phyloP scores from a whole-genome alignment of 495 filamentous ascomycete species.

The Entonaema liquescens region DNA sequence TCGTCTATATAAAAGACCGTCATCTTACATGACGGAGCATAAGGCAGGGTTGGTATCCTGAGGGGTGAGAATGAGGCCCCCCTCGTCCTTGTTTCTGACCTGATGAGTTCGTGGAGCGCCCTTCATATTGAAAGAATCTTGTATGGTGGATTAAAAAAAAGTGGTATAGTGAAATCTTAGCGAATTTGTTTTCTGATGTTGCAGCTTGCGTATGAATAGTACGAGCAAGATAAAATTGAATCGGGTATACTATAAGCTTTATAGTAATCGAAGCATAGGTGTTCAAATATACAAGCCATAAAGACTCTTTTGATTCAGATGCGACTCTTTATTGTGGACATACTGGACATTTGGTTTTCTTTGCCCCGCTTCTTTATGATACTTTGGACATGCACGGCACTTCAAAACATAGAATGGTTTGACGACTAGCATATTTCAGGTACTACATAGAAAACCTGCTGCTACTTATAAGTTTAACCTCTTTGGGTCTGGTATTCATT shows the following conservation, averaged over 20 bases:
- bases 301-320: background rate
- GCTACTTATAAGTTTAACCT: slow-evolving; percentile 21
- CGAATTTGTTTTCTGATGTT: background rate
- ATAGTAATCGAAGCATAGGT: background rate
- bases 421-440: slow-evolving; percentile 27
- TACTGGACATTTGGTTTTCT: background rate
- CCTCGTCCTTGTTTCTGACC: slow-evolving; percentile 20
- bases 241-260: background rate
- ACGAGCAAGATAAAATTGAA: background rate
- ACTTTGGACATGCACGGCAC: background rate
- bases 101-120: slow-evolving; percentile 21
- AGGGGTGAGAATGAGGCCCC: slow-evolving; percentile 14
- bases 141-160: background rate
- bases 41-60: slow-evolving; percentile 1
- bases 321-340: background rate
- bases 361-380: slow-evolving; percentile 2
- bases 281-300: background rate
- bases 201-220: background rate
- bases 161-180: background rate
- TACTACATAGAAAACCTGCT: slow-evolving; percentile 22
- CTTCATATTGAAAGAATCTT: slow-evolving; percentile 17
- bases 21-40: slow-evolving; percentile 31
- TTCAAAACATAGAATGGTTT: slow-evolving; percentile 16
- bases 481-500: slow-evolving; percentile 21
- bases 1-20: background rate